Conservation (phyloP, 768 basidiomycete genomes). For the Boletus reticuloceps region DNA sequence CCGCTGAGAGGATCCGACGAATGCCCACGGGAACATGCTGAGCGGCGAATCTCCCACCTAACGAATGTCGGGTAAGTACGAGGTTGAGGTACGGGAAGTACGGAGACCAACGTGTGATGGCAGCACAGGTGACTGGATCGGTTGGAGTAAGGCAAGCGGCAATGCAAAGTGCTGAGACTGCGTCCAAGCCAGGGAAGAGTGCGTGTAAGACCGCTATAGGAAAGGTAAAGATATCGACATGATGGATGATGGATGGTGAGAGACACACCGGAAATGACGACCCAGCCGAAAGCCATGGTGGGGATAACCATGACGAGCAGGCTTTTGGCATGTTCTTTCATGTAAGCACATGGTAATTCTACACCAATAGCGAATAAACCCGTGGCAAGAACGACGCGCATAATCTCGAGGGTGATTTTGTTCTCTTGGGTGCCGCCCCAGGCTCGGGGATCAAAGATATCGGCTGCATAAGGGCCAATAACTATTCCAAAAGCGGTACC, state of each 20-base stretch:
- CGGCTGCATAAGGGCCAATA: constrained; percentile 70
- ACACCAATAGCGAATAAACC: constrained; percentile 95
- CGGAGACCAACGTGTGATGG: constrained; percentile 57
- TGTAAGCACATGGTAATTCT: constrained; percentile 84
- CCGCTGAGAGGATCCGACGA: constrained; percentile 78
- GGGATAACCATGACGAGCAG: constrained; percentile 70
- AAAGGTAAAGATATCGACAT: background rate
- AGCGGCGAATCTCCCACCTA: constrained; percentile 69
- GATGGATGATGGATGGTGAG: background rate
- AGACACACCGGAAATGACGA: constrained; percentile 62
- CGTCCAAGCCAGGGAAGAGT: constrained; percentile 70
- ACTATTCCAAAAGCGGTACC: constrained; percentile 65
- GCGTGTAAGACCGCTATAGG: constrained; percentile 59
- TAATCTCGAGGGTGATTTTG: constrained; percentile 83
- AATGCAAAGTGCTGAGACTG: constrained; percentile 77
- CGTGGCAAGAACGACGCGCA: constrained; percentile 83
- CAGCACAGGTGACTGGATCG: constrained; percentile 90
- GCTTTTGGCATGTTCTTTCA: constrained; percentile 74
- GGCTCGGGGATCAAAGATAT: constrained; percentile 70
- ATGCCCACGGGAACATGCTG: constrained; percentile 73
- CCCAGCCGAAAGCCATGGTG: constrained; percentile 85
- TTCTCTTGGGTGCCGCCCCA: constrained; percentile 61
- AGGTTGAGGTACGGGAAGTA: background rate
- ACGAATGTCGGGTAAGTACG: background rate
- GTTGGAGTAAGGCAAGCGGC: constrained; percentile 92